phyloP scores from a whole-genome alignment of 2,329 filamentous ascomycete genomes.

The Trichophyton schoenleinii region DNA sequence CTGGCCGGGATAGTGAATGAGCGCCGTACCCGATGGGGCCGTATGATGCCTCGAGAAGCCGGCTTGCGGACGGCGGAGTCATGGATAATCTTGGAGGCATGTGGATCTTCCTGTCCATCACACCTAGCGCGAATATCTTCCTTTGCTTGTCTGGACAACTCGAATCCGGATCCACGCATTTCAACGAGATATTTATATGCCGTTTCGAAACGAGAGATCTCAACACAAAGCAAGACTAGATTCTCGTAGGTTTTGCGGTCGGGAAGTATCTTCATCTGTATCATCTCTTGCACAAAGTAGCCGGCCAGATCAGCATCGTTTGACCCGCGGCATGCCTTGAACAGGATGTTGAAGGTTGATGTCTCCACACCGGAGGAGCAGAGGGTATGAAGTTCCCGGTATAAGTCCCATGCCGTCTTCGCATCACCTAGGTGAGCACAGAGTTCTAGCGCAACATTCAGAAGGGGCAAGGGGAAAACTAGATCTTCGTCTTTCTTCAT shows the following conservation, averaged over 20 bases:
- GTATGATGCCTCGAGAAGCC: conserved; percentile 6
- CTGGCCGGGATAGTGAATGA: neutral
- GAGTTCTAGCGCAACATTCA: conserved; percentile 40
- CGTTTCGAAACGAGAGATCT: conserved; percentile 24
- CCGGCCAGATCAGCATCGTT: conserved; percentile 44
- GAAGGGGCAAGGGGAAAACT: conserved; percentile 38
- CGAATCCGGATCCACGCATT: conserved; percentile 21
- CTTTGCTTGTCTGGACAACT: conserved; percentile 17
- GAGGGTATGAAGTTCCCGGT: conserved; percentile 47
- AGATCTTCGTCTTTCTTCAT: conserved; percentile 38
- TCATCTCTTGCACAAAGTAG: conserved; percentile 52
- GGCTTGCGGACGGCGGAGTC: conserved; percentile 20
- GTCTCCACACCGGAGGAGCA: conserved; percentile 33
- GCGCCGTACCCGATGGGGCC: neutral
- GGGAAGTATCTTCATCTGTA: conserved; percentile 41
- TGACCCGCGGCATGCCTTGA: conserved; percentile 37
- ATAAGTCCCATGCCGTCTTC: conserved; percentile 44
- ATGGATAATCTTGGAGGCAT: conserved; percentile 21
- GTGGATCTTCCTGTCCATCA: conserved; percentile 19
- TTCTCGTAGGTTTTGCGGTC: conserved; percentile 50
- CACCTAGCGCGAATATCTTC: conserved; percentile 22
- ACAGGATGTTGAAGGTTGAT: conserved; percentile 48
- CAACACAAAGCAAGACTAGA: conserved; percentile 46
- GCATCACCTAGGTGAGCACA: conserved; percentile 35
- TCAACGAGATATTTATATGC: conserved; percentile 30